Conservation (phyloP, 441 rosid genomes). For the Adansonia madagascariensis region DNA sequence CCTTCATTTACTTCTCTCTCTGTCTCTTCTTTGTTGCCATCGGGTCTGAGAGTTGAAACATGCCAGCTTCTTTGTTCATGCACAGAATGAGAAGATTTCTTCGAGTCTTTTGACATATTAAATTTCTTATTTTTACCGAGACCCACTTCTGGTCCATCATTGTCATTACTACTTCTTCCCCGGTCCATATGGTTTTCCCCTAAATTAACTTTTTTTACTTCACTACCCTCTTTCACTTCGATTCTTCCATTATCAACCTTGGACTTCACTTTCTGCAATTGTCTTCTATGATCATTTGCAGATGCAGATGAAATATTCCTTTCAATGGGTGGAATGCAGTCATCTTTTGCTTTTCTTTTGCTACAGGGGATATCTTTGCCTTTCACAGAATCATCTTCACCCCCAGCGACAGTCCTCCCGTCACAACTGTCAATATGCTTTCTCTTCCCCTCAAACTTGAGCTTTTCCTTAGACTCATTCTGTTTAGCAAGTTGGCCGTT, state of each 20-base stretch:
- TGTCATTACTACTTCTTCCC: slow-evolving; percentile 35
- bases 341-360: slow-evolving; percentile 46
- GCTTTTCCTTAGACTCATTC: slow-evolving; percentile 37
- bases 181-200: slow-evolving; percentile 31
- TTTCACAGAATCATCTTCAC: slow-evolving; percentile 33
- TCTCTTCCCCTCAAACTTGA: slow-evolving; percentile 34
- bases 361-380: slow-evolving; percentile 36
- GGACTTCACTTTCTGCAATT: slow-evolving; percentile 36
- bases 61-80: slow-evolving; percentile 38
- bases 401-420: slow-evolving; percentile 32
- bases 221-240: slow-evolving; percentile 38
- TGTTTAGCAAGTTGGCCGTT: slow-evolving; percentile 34
- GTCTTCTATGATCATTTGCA: slow-evolving; percentile 36
- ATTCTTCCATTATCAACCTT: slow-evolving; percentile 36
- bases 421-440: slow-evolving; percentile 26
- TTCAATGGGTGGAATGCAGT: slow-evolving; percentile 22
- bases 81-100: slow-evolving; percentile 38
- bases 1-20: slow-evolving; percentile 36
- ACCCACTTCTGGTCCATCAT: slow-evolving; percentile 36
- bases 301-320: slow-evolving; percentile 42
- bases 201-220: slow-evolving; percentile 31
- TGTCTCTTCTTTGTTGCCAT: slow-evolving; percentile 31
- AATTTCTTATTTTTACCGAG: slow-evolving; percentile 28
- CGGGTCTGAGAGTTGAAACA: slow-evolving; percentile 40
- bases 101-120: slow-evolving; percentile 39